Evolutionary conservation across 495 filamentous ascomycete genomes (phyloP), one percentile per base, ranked within the genome.

Genomic region (Podospora anserina): DNA sequence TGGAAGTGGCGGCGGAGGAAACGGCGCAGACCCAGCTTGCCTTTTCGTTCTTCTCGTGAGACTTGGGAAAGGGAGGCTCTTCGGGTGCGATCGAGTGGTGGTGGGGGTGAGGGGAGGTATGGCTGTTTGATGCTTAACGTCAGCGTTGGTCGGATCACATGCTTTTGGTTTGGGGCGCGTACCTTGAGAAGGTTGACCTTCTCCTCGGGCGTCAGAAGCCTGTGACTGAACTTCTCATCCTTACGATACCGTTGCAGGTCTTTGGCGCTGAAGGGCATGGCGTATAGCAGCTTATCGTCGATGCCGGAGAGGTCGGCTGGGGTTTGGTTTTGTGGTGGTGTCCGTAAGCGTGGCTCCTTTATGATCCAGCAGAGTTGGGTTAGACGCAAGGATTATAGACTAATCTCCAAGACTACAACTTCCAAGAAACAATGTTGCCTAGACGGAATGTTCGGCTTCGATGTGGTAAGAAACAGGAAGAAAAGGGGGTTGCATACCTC

Each of bases 1-100:
- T 96, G 86, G 49, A 94, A 71, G 70, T 89, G 87, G 4, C 80
- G 84, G 66, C 81, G 86, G 49, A 96, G 68, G 71, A 94, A 91
- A 23, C 85, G 87, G 68, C 90, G 86, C 26, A 94, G 81, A 26
- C 90, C 82, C 57, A 87, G 69, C 58, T 79, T 76, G 34, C 78
- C 77, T 61, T 72, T 73, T n/a, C 74, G 70, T 53, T 76, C 72
- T 20, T 78, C 66, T 6, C 66, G 66, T 11, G 39, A 49, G 4
- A 63, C 60, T n/a, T 66, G 61, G 59, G 65, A 56, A 9, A 49
- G 39, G 0, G 66, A 57, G 49, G 68, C 61, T 64, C 73, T 71
- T 65, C 70, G 72, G 59, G 72, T 72, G 54, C 70, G 74, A 7
- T 77, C 71, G 72, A 73, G 72, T 60, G 70, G 72, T 60, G 70